These are phyloP conservation scores for Ophiorrhiza pumila DNA, from an alignment of 257 asterid genomes.

Conservation along the genomic window DNA sequence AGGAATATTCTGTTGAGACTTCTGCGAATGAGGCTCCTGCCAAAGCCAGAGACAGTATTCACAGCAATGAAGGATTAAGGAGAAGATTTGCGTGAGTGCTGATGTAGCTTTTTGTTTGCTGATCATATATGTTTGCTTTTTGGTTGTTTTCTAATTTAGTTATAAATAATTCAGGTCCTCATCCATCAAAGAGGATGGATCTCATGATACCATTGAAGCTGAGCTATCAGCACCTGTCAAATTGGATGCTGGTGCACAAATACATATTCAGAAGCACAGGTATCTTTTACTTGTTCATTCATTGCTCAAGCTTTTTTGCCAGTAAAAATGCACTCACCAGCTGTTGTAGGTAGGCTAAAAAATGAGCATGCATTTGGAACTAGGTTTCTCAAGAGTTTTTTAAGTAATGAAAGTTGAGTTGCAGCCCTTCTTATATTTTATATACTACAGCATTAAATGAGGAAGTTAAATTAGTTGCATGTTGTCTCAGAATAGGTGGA, in stretches of 20 bases:
- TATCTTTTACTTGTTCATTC: slow-evolving; percentile 14
- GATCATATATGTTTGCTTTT: background rate
- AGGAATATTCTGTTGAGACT: slow-evolving; percentile 41
- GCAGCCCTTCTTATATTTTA: background rate
- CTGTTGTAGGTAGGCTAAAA: background rate
- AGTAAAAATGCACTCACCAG: background rate
- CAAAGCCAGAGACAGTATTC: slow-evolving; percentile 40
- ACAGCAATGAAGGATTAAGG: slow-evolving; percentile 67
- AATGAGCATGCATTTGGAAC: background rate
- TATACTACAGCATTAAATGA: too few relatives aligned
- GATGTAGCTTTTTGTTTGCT: slow-evolving; percentile 1
- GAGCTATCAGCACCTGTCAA: slow-evolving; percentile 51
- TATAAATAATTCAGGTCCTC: slow-evolving; percentile 44
- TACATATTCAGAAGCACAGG: slow-evolving; percentile 88
- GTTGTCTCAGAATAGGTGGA: background rate
- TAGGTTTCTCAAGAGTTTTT: background rate
- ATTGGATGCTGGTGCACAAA: slow-evolving; percentile 74
- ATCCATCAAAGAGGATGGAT: slow-evolving; percentile 35
- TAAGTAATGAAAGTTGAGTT: background rate
- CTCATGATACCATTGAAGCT: slow-evolving; percentile 38
- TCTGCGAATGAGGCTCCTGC: slow-evolving; percentile 40
- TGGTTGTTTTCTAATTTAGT: slow-evolving; percentile 20
- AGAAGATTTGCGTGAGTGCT: slow-evolving; percentile 65
- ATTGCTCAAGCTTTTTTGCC: slow-evolving; percentile 7
- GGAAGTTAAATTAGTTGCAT: background rate